Percentiles rank a stretch among this genome's conserved stretches.
phyloP scores from a whole-genome alignment of 1,139 yeast species.

The Scheffersomyces segobiensis region DNA sequence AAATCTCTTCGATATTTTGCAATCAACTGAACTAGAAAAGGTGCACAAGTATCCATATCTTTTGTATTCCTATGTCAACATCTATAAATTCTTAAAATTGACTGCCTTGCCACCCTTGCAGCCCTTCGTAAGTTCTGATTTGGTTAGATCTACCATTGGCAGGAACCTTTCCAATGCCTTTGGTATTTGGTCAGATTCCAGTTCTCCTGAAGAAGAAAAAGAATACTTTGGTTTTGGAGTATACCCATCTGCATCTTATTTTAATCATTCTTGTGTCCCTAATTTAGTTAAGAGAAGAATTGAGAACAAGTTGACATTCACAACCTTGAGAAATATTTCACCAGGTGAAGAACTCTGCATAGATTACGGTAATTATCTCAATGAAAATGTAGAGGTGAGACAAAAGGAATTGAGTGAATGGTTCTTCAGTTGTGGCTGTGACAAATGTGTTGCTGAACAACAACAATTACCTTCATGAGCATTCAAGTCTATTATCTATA shows the following conservation, averaged over 20 bases:
- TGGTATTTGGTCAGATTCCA: conserved; percentile 63
- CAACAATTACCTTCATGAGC: not conserved
- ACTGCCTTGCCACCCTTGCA: conserved; percentile 41
- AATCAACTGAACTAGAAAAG: conserved; percentile 57
- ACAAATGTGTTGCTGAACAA: conserved; percentile 35
- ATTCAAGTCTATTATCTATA: not conserved
- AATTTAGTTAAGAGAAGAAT: conserved; percentile 23
- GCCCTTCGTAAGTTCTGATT: conserved; percentile 36
- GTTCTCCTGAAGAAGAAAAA: conserved; percentile 41
- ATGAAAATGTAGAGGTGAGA: conserved; percentile 44
- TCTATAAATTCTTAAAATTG: conserved; percentile 51
- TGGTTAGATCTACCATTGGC: conserved; percentile 55
- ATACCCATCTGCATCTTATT: conserved; percentile 67
- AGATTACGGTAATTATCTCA: conserved; percentile 56
- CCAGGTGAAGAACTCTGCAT: conserved; percentile 59
- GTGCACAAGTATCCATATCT: conserved; percentile 51
- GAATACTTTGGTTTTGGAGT: conserved; percentile 71
- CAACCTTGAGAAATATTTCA: conserved; percentile 28
- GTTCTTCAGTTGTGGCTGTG: conserved; percentile 64
- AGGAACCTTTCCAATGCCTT: conserved; percentile 72
- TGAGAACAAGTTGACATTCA: conserved; percentile 22
- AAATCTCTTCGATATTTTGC: conserved; percentile 44
- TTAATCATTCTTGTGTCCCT: conserved; percentile 58
- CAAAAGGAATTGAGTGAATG: conserved; percentile 50
- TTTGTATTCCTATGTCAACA: conserved; percentile 48